phyloP scores from a whole-genome alignment of 1,139 yeast genomes.

The Candida pseudocylindracea region DNA sequence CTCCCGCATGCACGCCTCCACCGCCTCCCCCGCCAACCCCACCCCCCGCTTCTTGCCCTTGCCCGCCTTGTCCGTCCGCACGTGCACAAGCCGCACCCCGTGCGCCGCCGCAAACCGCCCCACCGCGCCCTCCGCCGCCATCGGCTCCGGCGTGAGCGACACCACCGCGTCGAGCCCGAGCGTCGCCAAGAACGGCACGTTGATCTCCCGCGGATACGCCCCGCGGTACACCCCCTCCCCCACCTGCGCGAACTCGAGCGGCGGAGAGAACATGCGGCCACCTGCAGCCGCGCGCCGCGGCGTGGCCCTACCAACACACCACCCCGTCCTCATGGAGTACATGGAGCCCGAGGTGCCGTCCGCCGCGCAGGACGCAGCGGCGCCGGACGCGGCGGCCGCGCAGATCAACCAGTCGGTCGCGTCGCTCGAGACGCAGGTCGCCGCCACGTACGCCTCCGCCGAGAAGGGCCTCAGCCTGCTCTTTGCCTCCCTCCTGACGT shows the following conservation, averaged over 20 bases:
- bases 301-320: too few species aligned
- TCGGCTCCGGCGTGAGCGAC: conserved; percentile 42
- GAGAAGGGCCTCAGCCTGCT: too few species aligned
- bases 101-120: conserved; percentile 20
- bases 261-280: conserved; percentile 19
- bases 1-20: conserved; percentile 36
- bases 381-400: too few species aligned
- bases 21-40: conserved; percentile 48
- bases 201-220: conserved; percentile 63
- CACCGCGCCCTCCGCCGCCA: too few species aligned
- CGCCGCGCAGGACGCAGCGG: too few species aligned
- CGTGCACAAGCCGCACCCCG: conserved; percentile 31
- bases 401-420: too few species aligned
- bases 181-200: conserved; percentile 48
- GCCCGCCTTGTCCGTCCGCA: conserved; percentile 42
- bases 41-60: conserved; percentile 64
- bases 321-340: too few species aligned
- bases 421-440: too few species aligned
- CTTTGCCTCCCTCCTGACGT: too few species aligned
- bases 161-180: conserved; percentile 50
- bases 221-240: conserved; percentile 63
- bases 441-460: too few species aligned
- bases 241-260: conserved; percentile 53
- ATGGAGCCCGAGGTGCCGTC: too few species aligned
- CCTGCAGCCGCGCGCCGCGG: too few species aligned